Evolutionary conservation across 208 protist species (phyloP), one percentile per base, ranked within the genome.

Genomic region (Wallacemonas rigidus): DNA sequence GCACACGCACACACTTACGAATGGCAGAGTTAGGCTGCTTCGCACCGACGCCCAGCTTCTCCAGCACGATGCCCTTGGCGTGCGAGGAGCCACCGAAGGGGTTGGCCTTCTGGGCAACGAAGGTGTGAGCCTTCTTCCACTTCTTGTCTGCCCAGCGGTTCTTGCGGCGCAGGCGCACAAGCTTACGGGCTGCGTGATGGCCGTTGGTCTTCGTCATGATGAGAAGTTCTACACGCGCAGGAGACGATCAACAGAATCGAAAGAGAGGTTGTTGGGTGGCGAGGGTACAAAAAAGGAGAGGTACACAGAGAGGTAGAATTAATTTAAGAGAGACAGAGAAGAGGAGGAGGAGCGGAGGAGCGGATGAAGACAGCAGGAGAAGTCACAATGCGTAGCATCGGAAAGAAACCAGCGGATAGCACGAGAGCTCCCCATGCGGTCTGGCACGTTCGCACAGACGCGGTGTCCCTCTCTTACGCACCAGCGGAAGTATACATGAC

Each of bases 21-120:
- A 99, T 98, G 69, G 98, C 99, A 77, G 98, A 99, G 97, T 99
- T 99, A 74, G 99, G 99, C 95, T 99, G 98, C 86, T 99, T 99
- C 56, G 98, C 93, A 80, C 98, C 98, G 88, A 99, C 97, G 83
- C 98, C 98, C 68, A 99, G 90, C 90, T 99, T 99, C 88, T 99
- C 97, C 67, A 98, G 74, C 17, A 99, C 98, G 69, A 99, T 99
- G 61, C 98, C 98, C 83, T 98, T 99, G 51, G 96, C 98, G 88
- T 99, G 96, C 35, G 98, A 99, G 45, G 98, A 89, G 64, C 98
- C 98, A 75, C 85, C 89, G 84, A 99, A 98, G 51, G 98, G 98
- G 76, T 99, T 98, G 72, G 93, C 89, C 88, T 99, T 99, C 71
- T 97, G 79, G 15, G 82, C 81, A 47, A 97, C 95, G 67, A 92